Evolutionary conservation across 768 basidiomycete genomes (phyloP), one percentile per base, ranked within the genome.

Genomic region (Phanerochaete carnosa): DNA sequence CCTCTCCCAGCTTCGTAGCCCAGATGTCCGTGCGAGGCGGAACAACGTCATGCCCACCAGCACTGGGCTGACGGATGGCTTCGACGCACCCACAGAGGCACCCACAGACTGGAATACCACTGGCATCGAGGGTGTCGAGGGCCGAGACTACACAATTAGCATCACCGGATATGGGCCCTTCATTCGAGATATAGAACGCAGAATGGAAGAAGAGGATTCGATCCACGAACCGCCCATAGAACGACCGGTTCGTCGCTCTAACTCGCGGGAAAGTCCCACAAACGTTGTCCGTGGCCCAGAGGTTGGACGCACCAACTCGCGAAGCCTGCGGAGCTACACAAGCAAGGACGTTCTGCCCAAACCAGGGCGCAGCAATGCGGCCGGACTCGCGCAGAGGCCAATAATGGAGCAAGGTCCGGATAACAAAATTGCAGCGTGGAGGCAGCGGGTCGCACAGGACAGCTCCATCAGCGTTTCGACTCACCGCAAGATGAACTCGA

Each of bases 341-440:
- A 62, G 62, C 29, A 53, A 57, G 43, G 68, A 66, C 55, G 68
- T 68, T 45, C 64, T 61, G 53, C 65, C 66, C 22, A 58, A 13
- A 26, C 35, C 39, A 6, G 54, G 8, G 15, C 35, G 35, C 35
- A 39, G 25, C 39, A 35, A 43, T 15, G 54, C 7, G 30, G 54
- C 61, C 22, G 71, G 72, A 46, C 65, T 75, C 11, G 72, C 75
- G 35, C 71, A 74, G 67, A 64, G 70, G 55, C 64, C 63, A 22
- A 66, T 75, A 29, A 45, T 74, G 39, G 74, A 75, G 60, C 74
- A 75, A 57, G 70, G 70, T 45, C 72, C 74, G 12, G 62, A 68
- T 55, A 70, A 71, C 47, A 75, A 71, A n/a, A 71, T 75, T 53
- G 70, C 74, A 29, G 56, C 74, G 13, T 75, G 74, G 74, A 68